A percentile compares a stretch with the other conserved stretches of the same genome.
Conservation (phyloP, 2,329 filamentous ascomycete species). For the Penicillium expansum region DNA sequence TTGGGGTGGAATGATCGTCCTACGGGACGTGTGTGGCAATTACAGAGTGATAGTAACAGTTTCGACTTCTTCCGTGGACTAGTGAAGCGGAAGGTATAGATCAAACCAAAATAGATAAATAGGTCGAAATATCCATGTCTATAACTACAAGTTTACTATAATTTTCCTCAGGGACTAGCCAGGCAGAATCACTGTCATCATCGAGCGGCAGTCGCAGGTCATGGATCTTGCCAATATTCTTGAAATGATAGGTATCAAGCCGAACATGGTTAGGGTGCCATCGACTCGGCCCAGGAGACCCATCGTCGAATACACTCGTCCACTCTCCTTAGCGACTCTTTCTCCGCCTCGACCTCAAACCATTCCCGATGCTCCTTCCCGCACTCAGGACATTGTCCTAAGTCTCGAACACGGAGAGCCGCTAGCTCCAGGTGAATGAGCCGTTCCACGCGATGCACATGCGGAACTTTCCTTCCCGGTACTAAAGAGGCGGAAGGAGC, state of each 20-base stretch:
- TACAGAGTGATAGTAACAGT: constrained; percentile 97
- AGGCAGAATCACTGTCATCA: not conserved
- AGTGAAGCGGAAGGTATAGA: constrained; percentile 71
- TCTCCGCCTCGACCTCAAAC: constrained; percentile 82
- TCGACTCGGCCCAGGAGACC: constrained; percentile 72
- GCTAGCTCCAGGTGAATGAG: constrained; percentile 87
- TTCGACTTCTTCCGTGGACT: constrained; percentile 96
- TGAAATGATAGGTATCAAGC: not conserved
- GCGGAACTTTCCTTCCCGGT: constrained; percentile 67
- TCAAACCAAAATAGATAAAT: not conserved
- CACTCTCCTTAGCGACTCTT: constrained; percentile 65
- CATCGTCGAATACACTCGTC: constrained; percentile 77
- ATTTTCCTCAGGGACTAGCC: not conserved
- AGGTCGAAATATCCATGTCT: not conserved
- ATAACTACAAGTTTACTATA: not conserved
- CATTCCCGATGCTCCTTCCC: constrained; percentile 87
- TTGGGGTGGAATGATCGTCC: constrained; percentile 67
- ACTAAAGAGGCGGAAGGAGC: constrained; percentile 17
- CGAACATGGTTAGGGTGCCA: not conserved
- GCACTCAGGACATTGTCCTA: constrained; percentile 68
- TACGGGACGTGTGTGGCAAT: constrained; percentile 74
- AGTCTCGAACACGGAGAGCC: constrained; percentile 54
- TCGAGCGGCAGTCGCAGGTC: not conserved
- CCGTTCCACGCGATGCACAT: constrained; percentile 83
- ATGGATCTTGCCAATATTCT: too few species aligned